phyloP scores from a whole-genome alignment of 768 basidiomycete species.

The Cyclocybe aegerita region DNA sequence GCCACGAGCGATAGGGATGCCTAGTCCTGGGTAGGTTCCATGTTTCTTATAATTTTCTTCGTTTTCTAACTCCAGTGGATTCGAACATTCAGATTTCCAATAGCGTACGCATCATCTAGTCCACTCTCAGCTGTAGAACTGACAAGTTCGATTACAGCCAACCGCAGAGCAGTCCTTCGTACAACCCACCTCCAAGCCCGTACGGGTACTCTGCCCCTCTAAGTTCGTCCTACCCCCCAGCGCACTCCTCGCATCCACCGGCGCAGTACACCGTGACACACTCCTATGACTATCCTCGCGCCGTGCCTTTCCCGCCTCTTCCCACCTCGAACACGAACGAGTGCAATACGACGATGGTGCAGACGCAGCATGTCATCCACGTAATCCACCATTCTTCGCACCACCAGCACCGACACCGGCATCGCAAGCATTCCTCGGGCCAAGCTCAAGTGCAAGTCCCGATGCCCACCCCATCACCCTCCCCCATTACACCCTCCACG shows the following conservation, averaged over 20 bases:
- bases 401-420: conserved; percentile 7
- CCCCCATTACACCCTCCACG: conserved; percentile 2
- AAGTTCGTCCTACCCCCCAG: conserved; percentile 15
- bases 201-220: conserved; percentile 6
- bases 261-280: conserved; percentile 1
- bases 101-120: not conserved
- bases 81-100: not conserved
- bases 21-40: conserved; percentile 27
- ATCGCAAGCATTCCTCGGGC: too few relatives aligned
- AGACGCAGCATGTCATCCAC: conserved; percentile 17
- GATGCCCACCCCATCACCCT: not conserved
- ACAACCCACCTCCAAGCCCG: conserved; percentile 1
- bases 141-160: too few relatives aligned
- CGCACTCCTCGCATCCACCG: not conserved
- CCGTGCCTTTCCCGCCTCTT: conserved; percentile 1
- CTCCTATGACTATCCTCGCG: conserved; percentile 2
- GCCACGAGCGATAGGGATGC: conserved; percentile 22
- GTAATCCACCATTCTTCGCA: conserved; percentile 21
- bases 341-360: not conserved
- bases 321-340: not conserved
- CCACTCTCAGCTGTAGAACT: too few relatives aligned
- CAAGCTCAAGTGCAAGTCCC: conserved; percentile 4
- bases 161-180: not conserved
- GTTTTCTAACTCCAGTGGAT: conserved; percentile 30
- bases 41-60: conserved; percentile 7